Conservation (phyloP, 441 rosid species). For the Erodium trifolium region DNA sequence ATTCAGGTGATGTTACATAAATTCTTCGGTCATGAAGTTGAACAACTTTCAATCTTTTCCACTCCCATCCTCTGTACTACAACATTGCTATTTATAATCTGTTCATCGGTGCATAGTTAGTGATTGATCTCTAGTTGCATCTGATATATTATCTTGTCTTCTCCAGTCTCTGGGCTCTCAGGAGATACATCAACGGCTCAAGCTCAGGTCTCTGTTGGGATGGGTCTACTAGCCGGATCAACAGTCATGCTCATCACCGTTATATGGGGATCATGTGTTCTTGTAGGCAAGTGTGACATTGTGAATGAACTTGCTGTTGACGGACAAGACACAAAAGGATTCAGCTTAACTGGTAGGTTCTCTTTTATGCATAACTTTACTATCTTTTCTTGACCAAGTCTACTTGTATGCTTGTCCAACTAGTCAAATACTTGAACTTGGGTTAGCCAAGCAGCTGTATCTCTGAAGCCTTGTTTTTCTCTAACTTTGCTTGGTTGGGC, state of each 20-base stretch:
- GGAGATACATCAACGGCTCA: constrained; percentile 68
- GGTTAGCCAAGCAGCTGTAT: too few species aligned
- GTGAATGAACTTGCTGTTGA: constrained; percentile 40
- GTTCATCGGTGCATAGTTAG: too few species aligned
- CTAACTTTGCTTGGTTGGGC: too few species aligned
- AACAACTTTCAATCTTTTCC: too few species aligned
- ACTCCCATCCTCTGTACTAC: too few species aligned
- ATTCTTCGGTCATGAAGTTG: too few species aligned
- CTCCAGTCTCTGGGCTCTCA: constrained; percentile 81
- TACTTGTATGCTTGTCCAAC: neutral
- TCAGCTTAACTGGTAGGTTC: constrained; percentile 48
- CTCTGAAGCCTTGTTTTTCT: too few species aligned
- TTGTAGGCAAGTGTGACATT: constrained; percentile 83
- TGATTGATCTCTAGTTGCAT: neutral
- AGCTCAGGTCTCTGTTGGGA: constrained; percentile 87
- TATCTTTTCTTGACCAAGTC: neutral
- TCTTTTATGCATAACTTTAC: neutral
- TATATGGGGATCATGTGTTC: constrained; percentile 81
- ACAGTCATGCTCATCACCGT: constrained; percentile 86
- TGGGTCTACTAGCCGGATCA: constrained; percentile 94
- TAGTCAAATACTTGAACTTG: too few species aligned
- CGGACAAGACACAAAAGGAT: constrained; percentile 42
- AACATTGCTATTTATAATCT: too few species aligned
- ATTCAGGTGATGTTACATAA: too few species aligned
- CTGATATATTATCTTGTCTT: constrained; percentile 6